A percentile compares a stretch with the other conserved stretches of the same genome.
phyloP scores from a whole-genome alignment of 139 green algal species.

The Spirogloea muscicola region DNA sequence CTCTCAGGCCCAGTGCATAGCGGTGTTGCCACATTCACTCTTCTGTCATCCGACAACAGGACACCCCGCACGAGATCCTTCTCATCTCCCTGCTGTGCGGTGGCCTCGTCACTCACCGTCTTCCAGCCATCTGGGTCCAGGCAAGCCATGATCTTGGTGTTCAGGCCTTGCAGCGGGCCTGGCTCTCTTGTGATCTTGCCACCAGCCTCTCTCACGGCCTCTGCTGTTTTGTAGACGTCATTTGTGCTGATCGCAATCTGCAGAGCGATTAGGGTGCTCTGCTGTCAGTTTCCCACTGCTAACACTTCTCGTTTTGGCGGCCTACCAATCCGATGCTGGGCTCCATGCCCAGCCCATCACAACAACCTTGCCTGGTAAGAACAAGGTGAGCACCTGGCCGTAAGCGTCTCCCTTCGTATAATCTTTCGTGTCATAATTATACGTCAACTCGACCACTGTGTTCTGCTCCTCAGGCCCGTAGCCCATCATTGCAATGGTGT shows the following conservation, averaged over 20 bases:
- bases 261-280: background rate
- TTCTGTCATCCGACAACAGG: no score
- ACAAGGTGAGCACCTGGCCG: slow-evolving; percentile 54
- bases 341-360: no score
- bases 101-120: slow-evolving; percentile 47
- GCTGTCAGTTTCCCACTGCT: no score
- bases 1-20: no score
- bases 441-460: slow-evolving; percentile 84
- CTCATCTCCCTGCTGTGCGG: no score
- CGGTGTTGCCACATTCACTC: no score
- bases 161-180: slow-evolving; percentile 44
- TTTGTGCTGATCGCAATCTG: slow-evolving; percentile 48
- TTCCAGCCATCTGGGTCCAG: slow-evolving; percentile 54
- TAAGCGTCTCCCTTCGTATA: slow-evolving; percentile 80
- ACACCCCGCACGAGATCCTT: no score
- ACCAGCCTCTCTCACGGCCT: slow-evolving; percentile 30
- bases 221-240: slow-evolving; percentile 53
- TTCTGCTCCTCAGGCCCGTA: slow-evolving; percentile 72
- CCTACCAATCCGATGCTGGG: no score
- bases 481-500: slow-evolving; percentile 67
- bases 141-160: slow-evolving; percentile 50
- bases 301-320: no score
- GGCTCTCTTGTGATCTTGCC: slow-evolving; percentile 50
- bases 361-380: no score
- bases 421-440: slow-evolving; percentile 71